phyloP scores from a whole-genome alignment of 768 basidiomycete species.

The Kwoniella botswanensis region DNA sequence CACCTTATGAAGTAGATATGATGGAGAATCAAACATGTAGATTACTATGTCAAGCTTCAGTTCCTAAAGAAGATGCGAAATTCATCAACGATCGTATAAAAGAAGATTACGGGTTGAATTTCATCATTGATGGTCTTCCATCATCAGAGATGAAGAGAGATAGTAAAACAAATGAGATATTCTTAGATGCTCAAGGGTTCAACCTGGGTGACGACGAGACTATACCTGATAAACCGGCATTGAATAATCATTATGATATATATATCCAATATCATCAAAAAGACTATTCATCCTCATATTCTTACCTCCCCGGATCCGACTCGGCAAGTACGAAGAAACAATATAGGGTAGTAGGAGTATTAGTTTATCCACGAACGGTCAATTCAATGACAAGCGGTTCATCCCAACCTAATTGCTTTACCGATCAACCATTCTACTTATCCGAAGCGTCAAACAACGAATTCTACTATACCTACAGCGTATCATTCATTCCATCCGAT shows the following conservation, averaged over 20 bases:
- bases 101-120: slow-evolving; percentile 92
- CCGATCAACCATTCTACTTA: slow-evolving; percentile 61
- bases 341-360: slow-evolving; percentile 88
- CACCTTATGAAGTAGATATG: slow-evolving; percentile 89
- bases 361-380: slow-evolving; percentile 66
- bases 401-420: slow-evolving; percentile 45
- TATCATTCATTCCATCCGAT: slow-evolving; percentile 86
- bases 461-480: slow-evolving; percentile 83
- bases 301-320: neutral
- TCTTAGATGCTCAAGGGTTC: slow-evolving; percentile 85
- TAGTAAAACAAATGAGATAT: slow-evolving; percentile 75
- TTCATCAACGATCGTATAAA: slow-evolving; percentile 90
- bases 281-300: slow-evolving; percentile 56
- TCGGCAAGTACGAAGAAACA: slow-evolving; percentile 57
- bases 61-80: slow-evolving; percentile 74
- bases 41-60: slow-evolving; percentile 69
- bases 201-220: slow-evolving; percentile 72
- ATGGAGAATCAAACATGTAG: slow-evolving; percentile 74
- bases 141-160: slow-evolving; percentile 91
- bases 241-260: slow-evolving; percentile 84
- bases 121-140: slow-evolving; percentile 92
- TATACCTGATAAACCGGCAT: slow-evolving; percentile 67
- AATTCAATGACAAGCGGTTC: slow-evolving; percentile 43
- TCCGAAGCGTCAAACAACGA: slow-evolving; percentile 67
- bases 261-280: slow-evolving; percentile 76